Base-by-base conservation (phyloP, 2,329 filamentous ascomycete genomes). In the Epichloe hybrida region DNA sequence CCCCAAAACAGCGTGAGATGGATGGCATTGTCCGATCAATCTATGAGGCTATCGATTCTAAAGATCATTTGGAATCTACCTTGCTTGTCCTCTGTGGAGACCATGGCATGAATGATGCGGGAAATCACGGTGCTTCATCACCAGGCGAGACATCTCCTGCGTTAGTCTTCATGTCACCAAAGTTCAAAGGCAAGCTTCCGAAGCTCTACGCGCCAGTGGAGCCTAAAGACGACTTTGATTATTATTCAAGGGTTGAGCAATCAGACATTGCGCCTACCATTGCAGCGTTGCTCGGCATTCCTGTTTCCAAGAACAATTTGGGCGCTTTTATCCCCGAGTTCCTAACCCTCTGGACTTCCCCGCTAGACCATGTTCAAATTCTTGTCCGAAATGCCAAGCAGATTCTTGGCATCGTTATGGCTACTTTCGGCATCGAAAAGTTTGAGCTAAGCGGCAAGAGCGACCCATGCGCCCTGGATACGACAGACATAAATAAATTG, bases 51-150 rank as follows among this genome's bases (percentile, higher is more conserved):
- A 85, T 98, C 56, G 76, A 85, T 60, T 75, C 74, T 4, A 70
- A 86, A 51, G 63, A 76, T 1, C 84, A 95, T 64, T 79, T 96
- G 1, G 63, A 79, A 35, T 85, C 86, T 4, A 89, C 91, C 0
- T 70, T 98, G 2, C 76, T 98, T 44, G 82, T 98, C 3, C 69
- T 98, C 6, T 88, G 84, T 51, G 93, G 93, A 51, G 94, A 98
- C 60, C 93, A 98, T 63, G 93, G 93, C n/a, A 98, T 98, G 93
- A 98, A 97, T 59, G 91, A 97, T 59, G 93, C 88, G 20, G 93
- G 93, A 2, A 97, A 97, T 58, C 93, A 98, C 64, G 93, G 93
- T 34, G 93, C 91, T 39, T 96, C 91, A 9, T 90, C 90, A 0
- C 80, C 88, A 1, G 91, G 93, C 42, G 93, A 98, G 70, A 97